Evolutionary conservation across 805 yeast species (phyloP).

Genomic region (Priceomyces castillae): DNA sequence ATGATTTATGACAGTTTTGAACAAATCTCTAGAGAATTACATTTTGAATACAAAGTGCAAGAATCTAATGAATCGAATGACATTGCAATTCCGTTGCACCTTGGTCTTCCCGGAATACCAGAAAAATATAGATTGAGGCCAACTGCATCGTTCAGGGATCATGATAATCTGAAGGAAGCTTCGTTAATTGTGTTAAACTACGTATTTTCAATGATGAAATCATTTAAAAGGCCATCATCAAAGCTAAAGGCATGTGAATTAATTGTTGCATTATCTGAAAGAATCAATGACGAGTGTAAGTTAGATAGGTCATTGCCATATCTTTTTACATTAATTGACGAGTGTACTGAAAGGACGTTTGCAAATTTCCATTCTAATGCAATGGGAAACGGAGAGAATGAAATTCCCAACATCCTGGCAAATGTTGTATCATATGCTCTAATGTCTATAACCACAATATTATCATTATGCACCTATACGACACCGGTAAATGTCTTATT

Average conservation of each 20-base stretch:
- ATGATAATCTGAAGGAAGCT: slow-evolving; percentile 38
- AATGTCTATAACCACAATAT: slow-evolving; percentile 61
- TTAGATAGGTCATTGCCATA: slow-evolving; percentile 85
- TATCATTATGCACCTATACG: slow-evolving; percentile 59
- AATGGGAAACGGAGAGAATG: background rate
- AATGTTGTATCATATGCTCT: slow-evolving; percentile 69
- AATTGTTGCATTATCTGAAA: slow-evolving; percentile 71
- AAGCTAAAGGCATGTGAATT: slow-evolving; percentile 72
- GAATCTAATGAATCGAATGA: slow-evolving; percentile 6
- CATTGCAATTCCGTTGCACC: slow-evolving; percentile 32
- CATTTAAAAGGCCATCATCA: slow-evolving; percentile 57
- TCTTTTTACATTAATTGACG: slow-evolving; percentile 69
- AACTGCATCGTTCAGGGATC: slow-evolving; percentile 20
- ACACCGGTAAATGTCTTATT: slow-evolving; percentile 73
- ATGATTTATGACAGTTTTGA: slow-evolving; percentile 60
- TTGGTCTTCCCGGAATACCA: slow-evolving; percentile 54
- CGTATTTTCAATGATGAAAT: slow-evolving; percentile 57
- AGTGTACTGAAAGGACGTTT: slow-evolving; percentile 29
- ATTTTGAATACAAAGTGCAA: slow-evolving; percentile 17
- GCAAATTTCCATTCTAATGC: slow-evolving; percentile 1
- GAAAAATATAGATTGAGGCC: slow-evolving; percentile 40
- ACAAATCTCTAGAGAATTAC: slow-evolving; percentile 29
- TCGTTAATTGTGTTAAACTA: slow-evolving; percentile 57
- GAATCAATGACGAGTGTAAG: slow-evolving; percentile 76
- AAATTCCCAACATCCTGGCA: slow-evolving; percentile 29